These are phyloP conservation scores for Colletotrichum godetiae DNA, from an alignment of 2,329 filamentous ascomycete species.

Conservation along the genomic window DNA sequence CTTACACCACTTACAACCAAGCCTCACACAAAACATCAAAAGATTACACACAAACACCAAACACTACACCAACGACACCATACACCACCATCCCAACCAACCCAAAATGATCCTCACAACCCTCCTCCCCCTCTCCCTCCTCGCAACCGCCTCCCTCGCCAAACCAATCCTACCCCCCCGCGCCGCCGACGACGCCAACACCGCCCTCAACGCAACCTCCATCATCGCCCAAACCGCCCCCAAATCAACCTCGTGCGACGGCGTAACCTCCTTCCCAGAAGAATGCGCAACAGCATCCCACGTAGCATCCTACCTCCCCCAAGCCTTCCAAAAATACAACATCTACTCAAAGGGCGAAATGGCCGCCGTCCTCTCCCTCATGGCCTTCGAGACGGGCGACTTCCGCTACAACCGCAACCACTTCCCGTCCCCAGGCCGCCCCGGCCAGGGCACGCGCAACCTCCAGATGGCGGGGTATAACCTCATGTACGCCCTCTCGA, in stretches of 20 bases:
- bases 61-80: too few species aligned
- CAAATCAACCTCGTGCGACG: conserved; percentile 62
- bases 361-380: conserved; percentile 76
- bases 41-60: too few species aligned
- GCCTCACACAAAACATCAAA: too few species aligned
- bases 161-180: conserved; percentile 34
- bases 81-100: background rate
- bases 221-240: conserved; percentile 69
- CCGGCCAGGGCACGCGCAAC: conserved; percentile 77
- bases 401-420: conserved; percentile 80
- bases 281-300: conserved; percentile 76
- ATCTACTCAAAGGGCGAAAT: conserved; percentile 68
- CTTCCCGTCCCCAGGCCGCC: conserved; percentile 51
- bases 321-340: conserved; percentile 67
- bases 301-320: conserved; percentile 67
- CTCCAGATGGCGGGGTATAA: conserved; percentile 62
- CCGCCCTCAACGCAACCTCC: conserved; percentile 40
- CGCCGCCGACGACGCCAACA: background rate
- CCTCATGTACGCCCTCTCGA: conserved; percentile 57
- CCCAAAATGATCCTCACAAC: conserved; percentile 43
- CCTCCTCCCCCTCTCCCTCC: conserved; percentile 40
- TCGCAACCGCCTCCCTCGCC: conserved; percentile 41
- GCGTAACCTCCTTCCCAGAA: conserved; percentile 52
- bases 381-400: conserved; percentile 76
- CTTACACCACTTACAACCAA: conserved; percentile 32